Percentiles rank a stretch among this genome's conserved stretches.
Conservation (phyloP, 208 protist genomes). For the Wallacemonas sp. region DNA sequence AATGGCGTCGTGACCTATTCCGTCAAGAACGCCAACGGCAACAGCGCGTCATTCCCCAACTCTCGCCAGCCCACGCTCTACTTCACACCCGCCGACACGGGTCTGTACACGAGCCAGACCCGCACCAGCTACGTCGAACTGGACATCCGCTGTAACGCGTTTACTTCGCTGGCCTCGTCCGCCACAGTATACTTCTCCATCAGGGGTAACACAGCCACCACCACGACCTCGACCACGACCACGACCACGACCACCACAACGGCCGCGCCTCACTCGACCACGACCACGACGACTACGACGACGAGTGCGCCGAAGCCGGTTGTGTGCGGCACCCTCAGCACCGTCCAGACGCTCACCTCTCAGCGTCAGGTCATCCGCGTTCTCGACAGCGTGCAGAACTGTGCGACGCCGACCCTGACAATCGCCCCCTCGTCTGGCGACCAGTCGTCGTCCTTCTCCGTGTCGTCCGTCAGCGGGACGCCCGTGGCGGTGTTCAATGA, state of each 20-base stretch:
- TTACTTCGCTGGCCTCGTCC: constrained; percentile 36
- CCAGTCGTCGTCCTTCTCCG: constrained; percentile 26
- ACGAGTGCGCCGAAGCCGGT: constrained; percentile 9
- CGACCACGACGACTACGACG: constrained; percentile 24
- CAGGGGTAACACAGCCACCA: constrained; percentile 11
- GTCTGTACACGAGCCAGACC: constrained; percentile 21
- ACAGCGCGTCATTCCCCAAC: constrained; percentile 32
- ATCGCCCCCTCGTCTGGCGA: not conserved
- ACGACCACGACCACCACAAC: constrained; percentile 37
- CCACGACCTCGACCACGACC: constrained; percentile 34
- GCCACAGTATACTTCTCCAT: constrained; percentile 50
- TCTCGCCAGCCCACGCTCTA: constrained; percentile 25
- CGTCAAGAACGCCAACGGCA: constrained; percentile 28
- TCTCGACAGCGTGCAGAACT: constrained; percentile 25
- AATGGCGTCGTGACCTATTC: constrained; percentile 33
- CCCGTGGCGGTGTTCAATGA: constrained; percentile 45
- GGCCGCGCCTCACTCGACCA: not conserved
- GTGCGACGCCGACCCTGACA: constrained; percentile 13
- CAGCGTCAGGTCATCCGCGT: constrained; percentile 15
- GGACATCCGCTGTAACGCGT: constrained; percentile 48
- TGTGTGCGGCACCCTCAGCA: constrained; percentile 8
- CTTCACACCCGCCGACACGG: constrained; percentile 37
- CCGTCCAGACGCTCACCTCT: constrained; percentile 7
- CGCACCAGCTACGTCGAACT: constrained; percentile 36
- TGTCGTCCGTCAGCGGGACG: constrained; percentile 12